A percentile compares a stretch with the other conserved stretches of the same genome.
Evolutionary conservation across 2,329 filamentous ascomycete species (phyloP).

Genomic region (Nemania diffusa): DNA sequence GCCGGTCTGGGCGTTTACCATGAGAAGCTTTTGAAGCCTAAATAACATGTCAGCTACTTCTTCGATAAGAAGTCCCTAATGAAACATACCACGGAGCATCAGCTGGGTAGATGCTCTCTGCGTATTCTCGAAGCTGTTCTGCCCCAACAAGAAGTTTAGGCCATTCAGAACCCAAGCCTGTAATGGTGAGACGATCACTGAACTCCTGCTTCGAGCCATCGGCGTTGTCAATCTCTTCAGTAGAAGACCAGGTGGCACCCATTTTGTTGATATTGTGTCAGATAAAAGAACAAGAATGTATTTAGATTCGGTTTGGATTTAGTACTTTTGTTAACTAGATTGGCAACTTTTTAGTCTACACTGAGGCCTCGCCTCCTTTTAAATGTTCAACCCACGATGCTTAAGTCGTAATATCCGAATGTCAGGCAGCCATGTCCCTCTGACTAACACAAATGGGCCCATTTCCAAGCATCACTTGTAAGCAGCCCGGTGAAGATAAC

Average conservation of each 20-base stretch:
- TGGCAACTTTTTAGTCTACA: neutral
- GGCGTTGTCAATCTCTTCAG: neutral
- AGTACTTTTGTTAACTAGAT: conserved; percentile 3
- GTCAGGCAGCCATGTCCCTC: conserved; percentile 1
- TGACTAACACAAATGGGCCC: conserved; percentile 18
- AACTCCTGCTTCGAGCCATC: conserved; percentile 11
- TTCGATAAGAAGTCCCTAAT: neutral
- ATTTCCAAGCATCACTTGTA: conserved; percentile 16
- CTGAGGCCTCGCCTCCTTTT: conserved; percentile 6
- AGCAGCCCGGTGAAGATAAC: conserved; percentile 17
- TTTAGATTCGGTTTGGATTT: neutral
- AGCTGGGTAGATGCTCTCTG: conserved; percentile 30
- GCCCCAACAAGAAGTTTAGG: conserved; percentile 22
- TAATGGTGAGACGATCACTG: conserved; percentile 32
- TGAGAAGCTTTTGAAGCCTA: conserved; percentile 35
- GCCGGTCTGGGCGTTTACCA: conserved; percentile 33
- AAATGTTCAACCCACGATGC: neutral
- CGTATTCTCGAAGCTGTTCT: conserved; percentile 21
- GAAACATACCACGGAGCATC: conserved; percentile 30
- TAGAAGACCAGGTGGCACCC: conserved; percentile 30
- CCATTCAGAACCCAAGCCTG: conserved; percentile 31
- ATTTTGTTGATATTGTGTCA: conserved; percentile 16
- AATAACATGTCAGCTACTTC: conserved; percentile 4
- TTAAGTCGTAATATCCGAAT: neutral
- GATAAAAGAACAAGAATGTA: neutral